These are phyloP conservation scores for Tranzscheliella williamsii DNA, from an alignment of 1,284 basidiomycete genomes.

Conservation along the genomic window DNA sequence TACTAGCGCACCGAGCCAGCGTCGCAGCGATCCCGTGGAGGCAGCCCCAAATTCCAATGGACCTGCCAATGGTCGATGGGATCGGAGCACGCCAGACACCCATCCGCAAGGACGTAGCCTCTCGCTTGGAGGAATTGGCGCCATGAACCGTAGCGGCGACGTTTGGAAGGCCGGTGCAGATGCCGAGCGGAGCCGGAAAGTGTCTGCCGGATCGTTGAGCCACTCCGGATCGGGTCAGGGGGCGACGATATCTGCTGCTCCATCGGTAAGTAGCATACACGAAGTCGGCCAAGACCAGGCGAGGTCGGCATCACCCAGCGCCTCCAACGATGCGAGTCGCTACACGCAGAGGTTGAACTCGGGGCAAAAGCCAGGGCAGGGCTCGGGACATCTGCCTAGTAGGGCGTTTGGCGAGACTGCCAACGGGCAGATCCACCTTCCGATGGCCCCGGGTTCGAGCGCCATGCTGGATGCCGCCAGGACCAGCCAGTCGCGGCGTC, in stretches of 20 bases:
- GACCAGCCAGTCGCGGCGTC: conserved; percentile 40
- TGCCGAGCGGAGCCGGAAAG: conserved; percentile 15
- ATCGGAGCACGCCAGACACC: conserved; percentile 4
- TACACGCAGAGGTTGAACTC: no score
- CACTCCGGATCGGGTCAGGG: conserved; percentile 15
- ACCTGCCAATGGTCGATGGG: not conserved
- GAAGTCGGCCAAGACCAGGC: no score
- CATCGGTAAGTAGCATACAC: no score
- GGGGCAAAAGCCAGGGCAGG: no score
- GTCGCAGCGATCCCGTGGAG: not conserved
- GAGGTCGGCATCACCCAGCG: no score
- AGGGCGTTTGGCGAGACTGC: not conserved
- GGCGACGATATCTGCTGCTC: no score
- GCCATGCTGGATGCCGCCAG: conserved; percentile 47
- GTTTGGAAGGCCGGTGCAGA: conserved; percentile 2
- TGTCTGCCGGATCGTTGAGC: conserved; percentile 15
- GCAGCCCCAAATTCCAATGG: not conserved
- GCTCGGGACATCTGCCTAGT: no score
- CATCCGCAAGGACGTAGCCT: conserved; percentile 32
- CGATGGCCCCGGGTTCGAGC: conserved; percentile 20
- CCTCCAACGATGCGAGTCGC: no score
- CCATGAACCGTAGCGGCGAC: conserved; percentile 18
- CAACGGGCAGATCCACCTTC: conserved; percentile 7
- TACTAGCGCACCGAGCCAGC: not conserved
- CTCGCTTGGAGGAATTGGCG: conserved; percentile 24